phyloP scores from a whole-genome alignment of 2,329 filamentous ascomycete genomes.

The Pseudogymnoascus sp. region DNA sequence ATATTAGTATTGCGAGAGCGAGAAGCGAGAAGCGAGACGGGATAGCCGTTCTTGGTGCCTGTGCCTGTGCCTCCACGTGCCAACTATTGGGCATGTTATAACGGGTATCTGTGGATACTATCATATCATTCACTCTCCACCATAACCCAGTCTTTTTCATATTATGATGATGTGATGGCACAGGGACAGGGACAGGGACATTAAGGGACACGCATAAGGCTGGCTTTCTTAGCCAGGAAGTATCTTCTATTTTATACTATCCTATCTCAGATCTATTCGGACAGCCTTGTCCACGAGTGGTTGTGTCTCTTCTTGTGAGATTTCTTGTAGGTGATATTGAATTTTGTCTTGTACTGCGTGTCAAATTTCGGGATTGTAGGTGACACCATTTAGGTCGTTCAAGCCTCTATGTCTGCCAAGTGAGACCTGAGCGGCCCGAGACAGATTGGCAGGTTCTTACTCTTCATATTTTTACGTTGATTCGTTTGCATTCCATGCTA shows the following conservation, averaged over 20 bases:
- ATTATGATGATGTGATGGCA: background rate
- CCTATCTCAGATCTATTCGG: background rate
- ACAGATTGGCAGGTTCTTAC: too few species aligned
- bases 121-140: background rate
- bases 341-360: background rate
- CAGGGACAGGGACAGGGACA: background rate
- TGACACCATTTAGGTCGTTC: background rate
- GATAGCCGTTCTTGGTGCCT: background rate
- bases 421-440: background rate
- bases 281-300: background rate
- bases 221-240: background rate
- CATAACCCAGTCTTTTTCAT: background rate
- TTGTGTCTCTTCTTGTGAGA: background rate
- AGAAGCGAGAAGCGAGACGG: background rate
- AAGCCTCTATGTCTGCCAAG: background rate
- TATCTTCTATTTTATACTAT: background rate
- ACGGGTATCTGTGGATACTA: background rate
- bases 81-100: background rate
- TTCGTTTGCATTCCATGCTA: too few species aligned
- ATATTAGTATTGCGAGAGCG: background rate
- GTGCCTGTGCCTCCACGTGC: background rate
- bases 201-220: background rate
- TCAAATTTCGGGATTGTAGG: background rate
- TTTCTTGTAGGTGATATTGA: background rate
- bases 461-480: too few species aligned